Evolutionary conservation across 73 alveolate species (phyloP).

Genomic region (Uronychia setigera): DNA sequence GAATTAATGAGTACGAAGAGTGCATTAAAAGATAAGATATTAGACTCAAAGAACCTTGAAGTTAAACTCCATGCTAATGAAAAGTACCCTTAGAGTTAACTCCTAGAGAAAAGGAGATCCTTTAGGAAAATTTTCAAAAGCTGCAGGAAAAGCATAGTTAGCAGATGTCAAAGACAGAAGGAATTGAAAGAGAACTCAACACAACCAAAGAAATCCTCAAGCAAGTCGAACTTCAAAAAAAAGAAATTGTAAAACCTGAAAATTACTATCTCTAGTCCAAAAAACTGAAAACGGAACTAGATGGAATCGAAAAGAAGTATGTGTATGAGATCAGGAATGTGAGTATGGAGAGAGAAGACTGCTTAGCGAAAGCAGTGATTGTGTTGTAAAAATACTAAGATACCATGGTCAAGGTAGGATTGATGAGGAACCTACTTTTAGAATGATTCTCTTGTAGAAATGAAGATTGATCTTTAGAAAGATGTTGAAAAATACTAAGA

Average conservation of each 20-base stretch:
- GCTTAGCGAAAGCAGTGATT: not conserved
- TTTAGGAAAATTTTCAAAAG: constrained; percentile 9
- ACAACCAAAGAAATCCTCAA: constrained; percentile 20
- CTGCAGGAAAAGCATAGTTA: constrained; percentile 7
- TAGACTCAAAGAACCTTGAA: constrained; percentile 23
- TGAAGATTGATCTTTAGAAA: too few species aligned
- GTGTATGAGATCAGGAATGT: not conserved
- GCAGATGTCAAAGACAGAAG: constrained; percentile 9
- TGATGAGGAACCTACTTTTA: too few species aligned
- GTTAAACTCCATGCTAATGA: not conserved
- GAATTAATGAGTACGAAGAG: constrained; percentile 12
- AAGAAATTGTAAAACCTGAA: not conserved
- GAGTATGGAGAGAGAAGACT: not conserved
- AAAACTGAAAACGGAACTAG: not conserved
- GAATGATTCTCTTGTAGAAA: too few species aligned
- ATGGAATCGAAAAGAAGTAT: not conserved
- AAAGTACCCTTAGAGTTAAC: not conserved
- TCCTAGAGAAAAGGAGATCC: not conserved
- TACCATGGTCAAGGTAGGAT: too few species aligned
- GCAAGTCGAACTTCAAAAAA: constrained; percentile 22
- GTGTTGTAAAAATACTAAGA: too few species aligned
- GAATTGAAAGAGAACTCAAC: constrained; percentile 28
- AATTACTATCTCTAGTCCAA: not conserved
- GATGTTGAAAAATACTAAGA: too few species aligned
- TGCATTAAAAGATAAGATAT: constrained; percentile 3